A percentile compares a stretch with the other conserved stretches of the same genome.
Evolutionary conservation across 2,329 filamentous ascomycete genomes (phyloP).

Genomic region (Colletotrichum karsti): DNA sequence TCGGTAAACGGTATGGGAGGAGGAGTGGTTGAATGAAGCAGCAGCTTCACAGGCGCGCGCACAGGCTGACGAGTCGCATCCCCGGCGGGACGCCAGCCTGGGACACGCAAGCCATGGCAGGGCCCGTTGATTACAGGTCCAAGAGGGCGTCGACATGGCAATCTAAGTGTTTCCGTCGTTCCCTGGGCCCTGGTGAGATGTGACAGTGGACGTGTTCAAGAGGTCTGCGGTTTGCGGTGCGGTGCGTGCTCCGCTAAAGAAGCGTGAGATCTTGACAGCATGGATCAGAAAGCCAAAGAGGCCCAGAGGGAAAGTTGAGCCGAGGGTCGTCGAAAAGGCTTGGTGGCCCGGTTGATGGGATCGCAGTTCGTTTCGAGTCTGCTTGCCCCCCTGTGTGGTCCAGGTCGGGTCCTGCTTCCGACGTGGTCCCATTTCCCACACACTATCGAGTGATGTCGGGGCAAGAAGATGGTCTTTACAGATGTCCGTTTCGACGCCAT

Average conservation of each 20-base stretch:
- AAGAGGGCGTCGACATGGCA: background rate
- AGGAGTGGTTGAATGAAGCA: background rate
- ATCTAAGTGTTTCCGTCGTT: background rate
- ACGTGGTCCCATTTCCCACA: slow-evolving; percentile 10
- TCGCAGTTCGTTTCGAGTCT: slow-evolving; percentile 7
- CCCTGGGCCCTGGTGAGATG: background rate
- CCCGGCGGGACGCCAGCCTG: background rate
- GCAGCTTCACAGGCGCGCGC: too few species aligned
- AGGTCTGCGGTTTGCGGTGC: background rate
- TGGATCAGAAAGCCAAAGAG: background rate
- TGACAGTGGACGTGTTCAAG: background rate
- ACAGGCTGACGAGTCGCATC: slow-evolving; percentile 1
- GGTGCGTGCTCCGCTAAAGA: slow-evolving; percentile 22
- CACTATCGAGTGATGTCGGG: background rate
- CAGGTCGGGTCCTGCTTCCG: background rate
- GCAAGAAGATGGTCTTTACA: background rate
- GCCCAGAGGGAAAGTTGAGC: background rate
- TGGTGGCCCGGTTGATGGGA: background rate
- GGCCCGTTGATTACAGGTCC: background rate
- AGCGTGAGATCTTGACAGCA: slow-evolving; percentile 17
- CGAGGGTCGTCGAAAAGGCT: background rate
- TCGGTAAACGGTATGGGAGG: background rate
- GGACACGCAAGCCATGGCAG: slow-evolving; percentile 7
- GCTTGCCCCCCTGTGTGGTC: background rate
- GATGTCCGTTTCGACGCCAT: background rate